phyloP scores from a whole-genome alignment of 116 monocot genomes.

The Dioscorea cayenensis region DNA sequence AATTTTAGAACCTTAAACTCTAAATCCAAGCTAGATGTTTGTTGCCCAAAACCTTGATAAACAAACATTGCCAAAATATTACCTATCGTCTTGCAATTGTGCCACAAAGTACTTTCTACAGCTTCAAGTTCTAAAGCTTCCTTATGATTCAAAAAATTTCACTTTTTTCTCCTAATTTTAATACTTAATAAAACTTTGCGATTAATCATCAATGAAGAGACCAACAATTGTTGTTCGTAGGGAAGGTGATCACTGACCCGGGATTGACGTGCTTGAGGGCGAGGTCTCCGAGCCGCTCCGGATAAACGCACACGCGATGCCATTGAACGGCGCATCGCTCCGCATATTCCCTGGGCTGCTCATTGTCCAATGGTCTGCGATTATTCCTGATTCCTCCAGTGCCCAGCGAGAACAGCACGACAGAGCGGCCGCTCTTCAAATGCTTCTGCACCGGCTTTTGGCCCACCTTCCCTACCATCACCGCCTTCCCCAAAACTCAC shows the following conservation, averaged over 20 bases:
- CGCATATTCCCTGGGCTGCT: conserved; percentile 77
- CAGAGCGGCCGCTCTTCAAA: conserved; percentile 54
- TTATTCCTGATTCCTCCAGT: conserved; percentile 94
- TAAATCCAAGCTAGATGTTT: too few species aligned
- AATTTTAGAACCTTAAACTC: too few species aligned
- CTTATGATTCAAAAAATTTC: too few species aligned
- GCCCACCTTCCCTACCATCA: conserved; percentile 84
- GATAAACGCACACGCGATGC: conserved; percentile 86
- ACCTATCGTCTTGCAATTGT: too few species aligned
- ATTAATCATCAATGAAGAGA: not conserved
- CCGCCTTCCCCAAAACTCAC: conserved; percentile 36
- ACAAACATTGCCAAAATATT: too few species aligned
- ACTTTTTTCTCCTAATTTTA: too few species aligned
- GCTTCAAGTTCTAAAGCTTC: too few species aligned
- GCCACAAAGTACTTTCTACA: too few species aligned
- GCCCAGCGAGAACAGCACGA: conserved; percentile 75
- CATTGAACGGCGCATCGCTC: conserved; percentile 89
- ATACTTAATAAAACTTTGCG: not conserved
- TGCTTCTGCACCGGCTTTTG: conserved; percentile 80
- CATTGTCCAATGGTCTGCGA: conserved; percentile 74
- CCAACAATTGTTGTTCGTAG: not conserved
- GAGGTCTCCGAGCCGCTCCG: conserved; percentile 42
- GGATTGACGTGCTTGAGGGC: conserved; percentile 72
- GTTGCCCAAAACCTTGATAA: too few species aligned
- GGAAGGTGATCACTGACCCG: conserved; percentile 42